Percentiles rank a stretch among this genome's conserved stretches.
Conservation (phyloP, 2,329 filamentous ascomycete species). For the Colletotrichum nymphaeae region DNA sequence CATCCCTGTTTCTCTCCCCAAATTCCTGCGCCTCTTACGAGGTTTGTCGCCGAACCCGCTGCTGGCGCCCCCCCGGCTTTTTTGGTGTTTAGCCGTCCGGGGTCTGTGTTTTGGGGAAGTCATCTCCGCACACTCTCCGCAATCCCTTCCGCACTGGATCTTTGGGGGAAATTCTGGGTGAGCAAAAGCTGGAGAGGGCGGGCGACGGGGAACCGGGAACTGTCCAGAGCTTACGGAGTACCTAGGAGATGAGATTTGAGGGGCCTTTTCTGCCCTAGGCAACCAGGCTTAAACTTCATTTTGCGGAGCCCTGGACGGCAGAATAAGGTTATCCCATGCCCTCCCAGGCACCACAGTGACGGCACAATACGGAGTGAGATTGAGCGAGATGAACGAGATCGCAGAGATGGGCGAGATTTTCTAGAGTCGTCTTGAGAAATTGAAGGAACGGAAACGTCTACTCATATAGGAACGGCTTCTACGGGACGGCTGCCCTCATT, state of each 20-base stretch:
- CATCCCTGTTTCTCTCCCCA: not conserved
- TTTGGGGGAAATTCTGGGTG: not conserved
- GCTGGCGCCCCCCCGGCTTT: not conserved
- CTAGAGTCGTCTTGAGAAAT: not conserved
- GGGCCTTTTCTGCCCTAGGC: slow-evolving; percentile 6
- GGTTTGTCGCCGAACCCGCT: not conserved
- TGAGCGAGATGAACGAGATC: not conserved
- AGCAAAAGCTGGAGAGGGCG: slow-evolving; percentile 1
- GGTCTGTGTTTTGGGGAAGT: slow-evolving; percentile 20
- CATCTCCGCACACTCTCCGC: slow-evolving; percentile 26
- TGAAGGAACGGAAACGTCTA: no score
- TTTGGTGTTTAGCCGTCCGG: not conserved
- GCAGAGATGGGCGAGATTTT: not conserved
- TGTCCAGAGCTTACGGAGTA: not conserved
- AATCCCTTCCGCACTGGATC: slow-evolving; percentile 3
- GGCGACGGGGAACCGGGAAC: not conserved
- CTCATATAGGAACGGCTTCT: not conserved
- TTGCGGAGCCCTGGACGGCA: slow-evolving; percentile 4
- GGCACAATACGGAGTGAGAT: slow-evolving; percentile 1
- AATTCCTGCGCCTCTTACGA: not conserved
- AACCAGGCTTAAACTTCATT: not conserved
- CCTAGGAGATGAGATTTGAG: slow-evolving; percentile 9
- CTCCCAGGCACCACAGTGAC: not conserved
- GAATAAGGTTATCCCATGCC: not conserved
- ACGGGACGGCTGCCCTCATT: not conserved